Evolutionary conservation across 805 yeast genomes (phyloP).

Genomic region (Candida bentonensis): DNA sequence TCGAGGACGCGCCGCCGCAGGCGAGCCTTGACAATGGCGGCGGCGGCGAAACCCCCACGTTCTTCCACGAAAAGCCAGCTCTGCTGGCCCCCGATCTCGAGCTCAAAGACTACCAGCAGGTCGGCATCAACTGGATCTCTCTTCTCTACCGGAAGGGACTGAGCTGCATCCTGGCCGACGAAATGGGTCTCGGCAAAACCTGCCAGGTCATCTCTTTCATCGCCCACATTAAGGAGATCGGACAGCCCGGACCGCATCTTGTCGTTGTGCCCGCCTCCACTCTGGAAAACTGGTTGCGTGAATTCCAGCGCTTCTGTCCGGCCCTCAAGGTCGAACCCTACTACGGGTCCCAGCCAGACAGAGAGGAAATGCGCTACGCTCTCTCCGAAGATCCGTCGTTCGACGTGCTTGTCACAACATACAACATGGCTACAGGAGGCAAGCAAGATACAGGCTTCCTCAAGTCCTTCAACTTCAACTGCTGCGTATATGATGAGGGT

Average conservation of each 20-base stretch:
- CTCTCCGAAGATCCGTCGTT: conserved; percentile 41
- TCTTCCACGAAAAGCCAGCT: conserved; percentile 56
- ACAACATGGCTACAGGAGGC: conserved; percentile 78
- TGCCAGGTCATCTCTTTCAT: conserved; percentile 90
- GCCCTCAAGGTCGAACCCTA: conserved; percentile 71
- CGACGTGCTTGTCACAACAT: conserved; percentile 91
- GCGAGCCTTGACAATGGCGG: conserved; percentile 36
- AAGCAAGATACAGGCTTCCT: conserved; percentile 71
- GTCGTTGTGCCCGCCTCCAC: conserved; percentile 96
- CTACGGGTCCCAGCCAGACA: conserved; percentile 75
- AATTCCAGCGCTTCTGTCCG: conserved; percentile 83
- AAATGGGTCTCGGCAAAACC: conserved; percentile 95
- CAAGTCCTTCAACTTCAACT: conserved; percentile 61
- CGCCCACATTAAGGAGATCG: conserved; percentile 64
- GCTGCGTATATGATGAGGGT: conserved; percentile 93
- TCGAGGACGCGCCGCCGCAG: conserved; percentile 11
- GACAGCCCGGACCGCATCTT: conserved; percentile 66
- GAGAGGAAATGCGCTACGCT: conserved; percentile 70
- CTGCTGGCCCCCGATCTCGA: conserved; percentile 48
- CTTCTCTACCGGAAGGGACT: conserved; percentile 62
- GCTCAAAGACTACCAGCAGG: conserved; percentile 83
- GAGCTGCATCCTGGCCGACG: conserved; percentile 94
- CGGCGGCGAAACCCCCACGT: conserved; percentile 14
- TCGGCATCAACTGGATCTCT: conserved; percentile 91
- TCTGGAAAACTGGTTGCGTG: conserved; percentile 93